phyloP scores from a whole-genome alignment of 2,329 filamentous ascomycete species.

The Colletotrichum tamarilloi region DNA sequence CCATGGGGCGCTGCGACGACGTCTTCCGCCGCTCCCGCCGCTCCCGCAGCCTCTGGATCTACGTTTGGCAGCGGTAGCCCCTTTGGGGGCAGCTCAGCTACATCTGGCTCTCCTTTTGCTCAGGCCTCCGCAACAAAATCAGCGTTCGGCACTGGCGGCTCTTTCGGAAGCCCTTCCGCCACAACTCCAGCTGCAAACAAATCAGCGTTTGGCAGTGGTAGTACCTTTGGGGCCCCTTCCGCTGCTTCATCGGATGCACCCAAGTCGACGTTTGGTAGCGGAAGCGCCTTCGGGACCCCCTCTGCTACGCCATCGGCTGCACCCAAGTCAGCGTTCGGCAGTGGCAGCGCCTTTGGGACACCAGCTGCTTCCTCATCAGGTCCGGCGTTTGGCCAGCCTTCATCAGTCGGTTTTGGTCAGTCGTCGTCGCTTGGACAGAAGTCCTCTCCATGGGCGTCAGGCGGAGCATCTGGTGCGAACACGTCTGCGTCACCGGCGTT shows the following conservation, averaged over 20 bases:
- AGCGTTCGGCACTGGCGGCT: constrained; percentile 13
- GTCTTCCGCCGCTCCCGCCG: constrained; percentile 1
- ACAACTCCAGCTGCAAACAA: constrained; percentile 41
- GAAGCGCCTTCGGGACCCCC: constrained; percentile 8
- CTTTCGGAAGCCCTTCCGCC: constrained; percentile 30
- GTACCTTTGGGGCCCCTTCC: constrained; percentile 17
- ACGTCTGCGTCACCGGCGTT: constrained; percentile 57
- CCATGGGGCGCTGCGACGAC: constrained; percentile 57
- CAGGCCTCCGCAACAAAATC: constrained; percentile 50
- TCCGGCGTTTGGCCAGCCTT: constrained; percentile 48
- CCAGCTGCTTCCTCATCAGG: constrained; percentile 42
- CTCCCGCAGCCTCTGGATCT: constrained; percentile 42
- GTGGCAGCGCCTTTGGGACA: constrained; percentile 12
- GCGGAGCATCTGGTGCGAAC: constrained; percentile 45
- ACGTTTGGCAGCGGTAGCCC: constrained; percentile 55
- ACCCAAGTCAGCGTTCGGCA: constrained; percentile 8
- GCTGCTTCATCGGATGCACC: constrained; percentile 41
- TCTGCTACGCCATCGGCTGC: constrained; percentile 41
- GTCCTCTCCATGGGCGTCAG: constrained; percentile 64
- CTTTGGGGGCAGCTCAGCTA: constrained; percentile 53
- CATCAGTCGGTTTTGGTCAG: constrained; percentile 60
- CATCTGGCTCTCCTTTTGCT: constrained; percentile 59
- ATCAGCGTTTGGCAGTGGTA: constrained; percentile 44
- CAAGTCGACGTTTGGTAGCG: constrained; percentile 10
- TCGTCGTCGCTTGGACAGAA: constrained; percentile 59